Base-by-base conservation (phyloP, 228 moss, liverwort and hornwort species). In the Sphagnum fallax region DNA sequence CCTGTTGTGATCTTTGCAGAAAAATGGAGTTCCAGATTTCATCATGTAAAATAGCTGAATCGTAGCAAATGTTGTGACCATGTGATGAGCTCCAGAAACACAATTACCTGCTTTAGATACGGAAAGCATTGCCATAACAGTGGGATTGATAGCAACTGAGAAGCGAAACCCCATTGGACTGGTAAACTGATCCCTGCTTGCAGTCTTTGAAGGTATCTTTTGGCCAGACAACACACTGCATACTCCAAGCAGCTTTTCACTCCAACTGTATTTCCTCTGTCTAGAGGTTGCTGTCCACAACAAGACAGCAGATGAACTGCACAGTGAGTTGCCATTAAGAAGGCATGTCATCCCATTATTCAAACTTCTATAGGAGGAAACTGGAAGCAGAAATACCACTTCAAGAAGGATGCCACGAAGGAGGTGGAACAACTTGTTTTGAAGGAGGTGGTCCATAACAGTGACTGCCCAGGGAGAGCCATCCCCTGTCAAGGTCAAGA, bases 101-200 rank as follows among this genome's bases (percentile, higher is more conserved):
- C 32, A 32, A 32, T 2, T 78, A 92, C 92, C 88, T 91, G 82
- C 80, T 90, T 94, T 66, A 94, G 79, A 13, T 78, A 77, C 61
- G 98, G 90, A 83, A 88, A 94, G 10, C 77, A 78, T 68, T 89
- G 85, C 98, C 98, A 98, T 47, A 98, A 77, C 67, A 98, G 78
- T 62, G 98, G 98, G 70, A 98, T 94, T 64, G 92, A 94, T 78
- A 98, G 77, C 52, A 94, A 71, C 66, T 98, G 91, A 71, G 89
- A 89, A 47, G 90, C 79, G 68, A 98, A 90, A 69, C 90, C 87
- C 85, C 85, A 88, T 64, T 90, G 77, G 62, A 80, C 74, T 68
- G 88, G 84, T 76, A 90, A 77, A 68, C 66, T 77, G 58, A 60
- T 78, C 75, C 77, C 83, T 77, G 77, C 73, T 60, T 76, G 78